phyloP scores from a whole-genome alignment of 176 grass and related monocot species.

The barley (Hordeum vulgare) region MorexV3_pseudomolecules_assembly NC_058518.1:502618201-502618700 shows the following conservation, averaged over 20 bases:
- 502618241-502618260: neutral
- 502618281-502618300: neutral
- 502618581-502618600: neutral
- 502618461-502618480: constrained; percentile 16
- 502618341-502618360: constrained; percentile 3
- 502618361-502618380: neutral
- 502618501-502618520: constrained; percentile 21
- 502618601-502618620: too few species aligned
- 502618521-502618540: constrained; percentile 35
- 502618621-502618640: constrained; percentile 54
- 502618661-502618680: constrained; percentile 60
- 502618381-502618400: neutral
- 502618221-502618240: neutral
- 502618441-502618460: neutral
- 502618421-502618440: neutral
- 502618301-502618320: neutral
- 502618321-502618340: neutral
- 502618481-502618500: constrained; percentile 15
- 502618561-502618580: neutral
- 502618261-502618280: neutral
- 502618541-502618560: constrained; percentile 32
- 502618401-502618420: neutral
- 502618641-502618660: constrained; percentile 44
- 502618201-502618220: constrained; percentile 3
- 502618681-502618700: constrained; percentile 48